phyloP scores from a whole-genome alignment of 306 rosid genomes.

The Adenanthera pavonina region DNA sequence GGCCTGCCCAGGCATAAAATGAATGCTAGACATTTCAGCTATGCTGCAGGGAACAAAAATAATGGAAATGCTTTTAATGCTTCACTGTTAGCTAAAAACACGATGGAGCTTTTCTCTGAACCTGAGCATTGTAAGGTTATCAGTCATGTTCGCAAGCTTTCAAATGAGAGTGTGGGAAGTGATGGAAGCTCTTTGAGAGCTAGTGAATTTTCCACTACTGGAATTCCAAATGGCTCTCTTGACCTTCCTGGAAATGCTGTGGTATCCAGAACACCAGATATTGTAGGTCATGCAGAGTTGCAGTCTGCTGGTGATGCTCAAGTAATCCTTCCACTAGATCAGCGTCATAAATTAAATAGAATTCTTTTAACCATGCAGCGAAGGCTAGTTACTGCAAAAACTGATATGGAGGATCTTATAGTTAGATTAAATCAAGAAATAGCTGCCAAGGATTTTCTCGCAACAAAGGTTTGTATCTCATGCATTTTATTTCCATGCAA shows the following conservation, averaged over 20 bases:
- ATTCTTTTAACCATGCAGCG: slow-evolving; percentile 88
- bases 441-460: slow-evolving; percentile 89
- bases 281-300: slow-evolving; percentile 53
- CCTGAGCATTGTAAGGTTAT: slow-evolving; percentile 64
- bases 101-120: slow-evolving; percentile 77
- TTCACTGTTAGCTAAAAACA: slow-evolving; percentile 66
- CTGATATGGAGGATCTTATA: slow-evolving; percentile 97
- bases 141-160: slow-evolving; percentile 73
- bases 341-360: slow-evolving; percentile 89
- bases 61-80: slow-evolving; percentile 78
- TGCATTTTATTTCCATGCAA: slow-evolving; percentile 19
- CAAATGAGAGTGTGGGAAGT: slow-evolving; percentile 88
- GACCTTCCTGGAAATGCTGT: slow-evolving; percentile 68
- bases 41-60: slow-evolving; percentile 49
- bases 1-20: slow-evolving; percentile 93
- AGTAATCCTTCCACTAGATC: slow-evolving; percentile 84
- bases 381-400: slow-evolving; percentile 85
- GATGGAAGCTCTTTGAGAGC: slow-evolving; percentile 88
- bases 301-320: slow-evolving; percentile 69
- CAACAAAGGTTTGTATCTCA: slow-evolving; percentile 73
- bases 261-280: slow-evolving; percentile 60
- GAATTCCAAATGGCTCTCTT: slow-evolving; percentile 68
- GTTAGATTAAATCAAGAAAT: slow-evolving; percentile 95
- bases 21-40: slow-evolving; percentile 67
- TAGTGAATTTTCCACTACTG: slow-evolving; percentile 76